Evolutionary conservation across 805 yeast genomes (phyloP), one percentile per base, ranked within the genome.

Genomic region (Saccharomycopsis fibuligera): DNA sequence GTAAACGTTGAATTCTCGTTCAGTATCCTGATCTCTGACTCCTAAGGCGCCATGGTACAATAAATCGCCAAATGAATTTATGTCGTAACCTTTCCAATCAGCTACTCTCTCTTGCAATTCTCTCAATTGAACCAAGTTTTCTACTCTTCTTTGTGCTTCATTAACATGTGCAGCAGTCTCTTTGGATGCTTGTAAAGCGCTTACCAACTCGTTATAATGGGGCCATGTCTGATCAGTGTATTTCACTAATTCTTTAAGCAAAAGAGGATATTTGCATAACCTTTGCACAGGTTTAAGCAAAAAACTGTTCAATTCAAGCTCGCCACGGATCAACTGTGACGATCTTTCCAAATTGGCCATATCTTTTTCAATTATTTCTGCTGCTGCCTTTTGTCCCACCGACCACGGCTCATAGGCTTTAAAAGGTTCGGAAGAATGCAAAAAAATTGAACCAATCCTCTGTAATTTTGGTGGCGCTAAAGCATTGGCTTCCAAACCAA

Each of bases 261-360:
- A 70, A 45, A 93, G 68, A 1, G 98, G 99, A 64, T 93, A 93
- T 63, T 90, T 87, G 72, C 96, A 87, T n/a, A 93, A 74, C 55
- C 99, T 76, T 69, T 93, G 99, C 35, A 93, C 87, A 0, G 99
- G 99, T 63, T 91, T 93, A 57, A 93, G 78, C 37, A 93, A 72
- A 64, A 86, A 86, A 44, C 91, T 81, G 62, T 86, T 98, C 47
- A 93, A 72, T 64, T 91, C 99, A 61, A 89, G 81, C 38, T 87
- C 84, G 24, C 93, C 91, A 55, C 82, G 91, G 51, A 90, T 79
- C 35, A 89, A 66, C 19, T 68, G 61, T 3, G 83, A 72, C 19
- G 80, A 72, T 51, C 74, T 73, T 41, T 62, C 67, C 4, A 72
- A 61, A 4, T 79, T 74, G 56, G 86, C 88, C 55, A 74, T 75